Evolutionary conservation across 2,329 filamentous ascomycete genomes (phyloP).

Genomic region (Coleophoma cylindrospora): DNA sequence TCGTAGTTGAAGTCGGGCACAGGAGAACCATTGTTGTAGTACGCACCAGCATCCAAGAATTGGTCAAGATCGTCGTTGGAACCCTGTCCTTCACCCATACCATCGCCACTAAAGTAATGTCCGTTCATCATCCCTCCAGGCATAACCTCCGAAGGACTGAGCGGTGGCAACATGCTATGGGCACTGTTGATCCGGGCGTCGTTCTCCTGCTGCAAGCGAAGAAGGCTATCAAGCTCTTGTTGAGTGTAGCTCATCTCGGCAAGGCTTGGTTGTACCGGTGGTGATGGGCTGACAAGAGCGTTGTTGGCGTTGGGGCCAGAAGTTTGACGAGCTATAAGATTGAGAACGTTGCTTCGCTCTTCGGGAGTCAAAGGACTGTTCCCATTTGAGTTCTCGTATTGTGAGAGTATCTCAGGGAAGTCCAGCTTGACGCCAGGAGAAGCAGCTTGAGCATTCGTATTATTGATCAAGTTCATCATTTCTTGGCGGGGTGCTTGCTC

Average conservation of each 20-base stretch:
- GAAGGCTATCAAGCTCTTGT: conserved; percentile 72
- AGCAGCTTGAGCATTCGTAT: conserved; percentile 49
- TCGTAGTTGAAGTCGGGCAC: conserved; percentile 10
- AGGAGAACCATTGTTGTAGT: conserved; percentile 25
- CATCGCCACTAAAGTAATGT: conserved; percentile 23
- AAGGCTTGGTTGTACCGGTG: conserved; percentile 42
- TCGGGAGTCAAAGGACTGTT: conserved; percentile 52
- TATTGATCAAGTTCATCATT: conserved; percentile 63
- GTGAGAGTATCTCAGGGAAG: conserved; percentile 44
- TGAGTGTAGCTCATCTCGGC: conserved; percentile 64
- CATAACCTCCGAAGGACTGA: conserved; percentile 75
- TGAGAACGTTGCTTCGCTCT: conserved; percentile 53
- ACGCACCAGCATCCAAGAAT: conserved; percentile 38
- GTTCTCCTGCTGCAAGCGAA: conserved; percentile 75
- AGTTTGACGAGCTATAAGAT: conserved; percentile 46
- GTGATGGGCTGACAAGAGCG: conserved; percentile 24
- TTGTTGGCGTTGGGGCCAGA: conserved; percentile 21
- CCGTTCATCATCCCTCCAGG: conserved; percentile 54
- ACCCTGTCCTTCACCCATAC: conserved; percentile 29
- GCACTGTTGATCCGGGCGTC: conserved; percentile 72
- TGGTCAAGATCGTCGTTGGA: conserved; percentile 44
- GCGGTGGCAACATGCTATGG: conserved; percentile 67
- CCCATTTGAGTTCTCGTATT: conserved; percentile 36
- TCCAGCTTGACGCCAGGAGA: conserved; percentile 32
- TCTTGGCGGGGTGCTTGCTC: conserved; percentile 53